Evolutionary conservation across 345 rosid species (phyloP), one percentile per base, ranked within the genome.

Genomic region (Fremontodendron californicum): DNA sequence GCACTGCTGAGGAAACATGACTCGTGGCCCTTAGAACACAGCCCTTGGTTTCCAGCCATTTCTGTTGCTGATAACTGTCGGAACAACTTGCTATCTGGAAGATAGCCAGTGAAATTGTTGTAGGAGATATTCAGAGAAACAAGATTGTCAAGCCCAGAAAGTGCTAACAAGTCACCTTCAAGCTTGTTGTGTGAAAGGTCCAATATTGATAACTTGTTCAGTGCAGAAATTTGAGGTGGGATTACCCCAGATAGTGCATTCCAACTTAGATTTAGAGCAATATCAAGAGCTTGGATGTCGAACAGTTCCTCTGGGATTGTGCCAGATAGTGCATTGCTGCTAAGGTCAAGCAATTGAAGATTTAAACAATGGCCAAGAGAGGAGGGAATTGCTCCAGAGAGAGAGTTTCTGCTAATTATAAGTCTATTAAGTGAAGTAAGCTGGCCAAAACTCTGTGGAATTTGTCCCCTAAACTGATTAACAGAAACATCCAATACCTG

Each of bases 81-180:
- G 54, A 92, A 92, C 39, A 92, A 78, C 84, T 90, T 86, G 67
- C 81, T 90, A 72, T 90, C 92, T 8, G 94, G 94, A 58, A 92
- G 94, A 85, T 78, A 92, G n/a, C 94, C 94, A 0, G 88, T 82
- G 83, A 95, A 88, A 77, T 91, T 87, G 81, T 95, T 95, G 88
- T 90, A 85, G 40, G 98, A 95, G 68, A 92, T 86, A 78, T 92
- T 92, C 40, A 90, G 33, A 71, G 94, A 92, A 64, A 90, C 91
- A 1, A 92, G 88, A 84, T 92, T 90, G n/a, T 87, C 90, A 21
- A 92, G 74, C 18, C 79, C 83, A 0, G 88, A 83, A 15, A 90
- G 77, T 37, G 79, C 81, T 69, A 81, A n/a, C 67, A 92, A 86
- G 73, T 92, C 85, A 5, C 94, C 94, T 35, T 83, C 82, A 71